phyloP scores from a whole-genome alignment of 345 rosid genomes.

The Eucalyptus pumila region DNA sequence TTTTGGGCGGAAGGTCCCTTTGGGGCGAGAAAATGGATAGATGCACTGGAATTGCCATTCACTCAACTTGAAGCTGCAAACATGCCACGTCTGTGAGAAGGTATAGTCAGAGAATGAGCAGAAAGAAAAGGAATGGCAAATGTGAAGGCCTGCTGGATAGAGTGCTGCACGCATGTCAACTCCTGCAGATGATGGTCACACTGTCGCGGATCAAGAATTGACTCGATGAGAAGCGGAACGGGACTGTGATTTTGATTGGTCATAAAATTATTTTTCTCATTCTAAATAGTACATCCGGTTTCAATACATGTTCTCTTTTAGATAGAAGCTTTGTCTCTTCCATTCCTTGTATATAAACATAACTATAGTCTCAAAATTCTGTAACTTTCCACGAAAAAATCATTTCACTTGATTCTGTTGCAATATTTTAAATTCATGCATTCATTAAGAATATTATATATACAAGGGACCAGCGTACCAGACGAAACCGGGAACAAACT shows the following conservation, averaged over 20 bases:
- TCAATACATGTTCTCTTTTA: background rate
- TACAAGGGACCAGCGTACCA: background rate
- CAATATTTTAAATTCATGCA: background rate
- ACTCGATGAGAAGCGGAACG: background rate
- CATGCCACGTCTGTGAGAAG: background rate
- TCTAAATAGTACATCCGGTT: background rate
- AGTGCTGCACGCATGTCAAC: background rate
- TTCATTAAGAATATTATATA: background rate
- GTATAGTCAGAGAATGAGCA: background rate
- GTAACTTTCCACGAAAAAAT: background rate
- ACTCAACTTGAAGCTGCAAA: background rate
- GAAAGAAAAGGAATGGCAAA: background rate
- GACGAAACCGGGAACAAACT: background rate
- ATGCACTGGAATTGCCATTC: background rate
- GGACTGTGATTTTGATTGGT: background rate
- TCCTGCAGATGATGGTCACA: background rate
- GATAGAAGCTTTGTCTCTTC: background rate
- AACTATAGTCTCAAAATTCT: background rate
- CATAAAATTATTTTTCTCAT: background rate
- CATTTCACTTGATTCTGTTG: background rate
- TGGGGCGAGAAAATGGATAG: background rate
- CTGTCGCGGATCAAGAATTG: background rate
- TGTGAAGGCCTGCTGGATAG: background rate
- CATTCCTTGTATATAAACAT: background rate
- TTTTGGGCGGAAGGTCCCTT: background rate